Evolutionary conservation across 2,329 filamentous ascomycete species (phyloP), one percentile per base, ranked within the genome.

Genomic region (Talaromyces marneffei): DNA sequence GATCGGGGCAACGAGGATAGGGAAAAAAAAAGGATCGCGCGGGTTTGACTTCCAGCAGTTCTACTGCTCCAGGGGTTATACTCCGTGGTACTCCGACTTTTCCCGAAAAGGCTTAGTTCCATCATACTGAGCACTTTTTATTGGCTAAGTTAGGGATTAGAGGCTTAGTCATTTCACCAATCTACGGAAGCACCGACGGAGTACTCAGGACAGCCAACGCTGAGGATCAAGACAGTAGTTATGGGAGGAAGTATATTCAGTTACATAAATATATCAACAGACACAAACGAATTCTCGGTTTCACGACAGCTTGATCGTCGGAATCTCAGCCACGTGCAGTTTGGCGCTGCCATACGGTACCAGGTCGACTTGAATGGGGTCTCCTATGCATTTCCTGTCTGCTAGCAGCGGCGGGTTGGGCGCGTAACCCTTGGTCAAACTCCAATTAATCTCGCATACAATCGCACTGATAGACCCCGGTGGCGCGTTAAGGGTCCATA

Each of bases 281-380:
- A 40, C 27, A 39, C 7, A 29, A 31, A 50, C 2, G 4, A 16
- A 23, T 46, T 8, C 35, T n/a, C 10, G n/a, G 7, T n/a, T n/a
- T 59, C 56, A 54, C 20, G 31, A 48, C 42, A 60, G 44, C 50
- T 39, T 52, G 27, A 64, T 53, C 9, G 62, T 70, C 5, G 77
- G 77, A 35, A 79, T 70, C 60, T 80, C 75, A 10, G 75, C 76
- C 67, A 82, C 79, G 62, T 79, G 79, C 61, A 81, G 65, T 66
- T 78, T 80, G 14, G 79, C 75, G 40, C 75, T 75, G 1, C 78
- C 79, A 68, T 78, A 81, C n/a, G 79, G 80, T 12, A 76, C 71
- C 18, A 81, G 61, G n/a, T 71, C 71, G 12, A 74, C 66, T 54
- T 71, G 68, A 61, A 72, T 73, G n/a, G 66, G 69, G 42, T 70